Conservation (phyloP, 805 yeast species). For the Pichia phayaonensis region DNA sequence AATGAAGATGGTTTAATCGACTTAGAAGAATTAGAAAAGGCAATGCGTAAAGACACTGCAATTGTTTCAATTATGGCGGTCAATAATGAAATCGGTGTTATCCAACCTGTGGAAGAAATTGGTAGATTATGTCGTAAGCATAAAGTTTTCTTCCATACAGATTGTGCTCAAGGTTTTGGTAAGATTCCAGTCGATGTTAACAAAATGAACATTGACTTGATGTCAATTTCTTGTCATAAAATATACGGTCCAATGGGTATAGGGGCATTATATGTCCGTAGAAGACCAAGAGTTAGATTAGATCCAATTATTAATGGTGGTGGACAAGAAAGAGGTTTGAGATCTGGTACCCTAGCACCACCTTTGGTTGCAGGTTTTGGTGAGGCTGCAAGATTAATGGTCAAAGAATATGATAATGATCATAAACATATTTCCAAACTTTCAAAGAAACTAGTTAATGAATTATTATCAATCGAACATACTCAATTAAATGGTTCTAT, state of each 20-base stretch:
- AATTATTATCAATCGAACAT: constrained; percentile 75
- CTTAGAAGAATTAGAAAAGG: constrained; percentile 67
- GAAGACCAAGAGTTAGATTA: constrained; percentile 96
- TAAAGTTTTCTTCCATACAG: constrained; percentile 95
- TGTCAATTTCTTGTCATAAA: constrained; percentile 94
- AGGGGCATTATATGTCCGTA: constrained; percentile 91
- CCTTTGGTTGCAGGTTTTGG: constrained; percentile 94
- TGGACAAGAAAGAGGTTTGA: constrained; percentile 96
- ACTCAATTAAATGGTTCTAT: constrained; percentile 86
- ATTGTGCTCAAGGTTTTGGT: constrained; percentile 96
- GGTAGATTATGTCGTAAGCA: constrained; percentile 79
- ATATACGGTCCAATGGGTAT: constrained; percentile 97
- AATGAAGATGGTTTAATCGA: constrained; percentile 69
- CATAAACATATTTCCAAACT: constrained; percentile 58
- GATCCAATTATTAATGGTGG: constrained; percentile 96
- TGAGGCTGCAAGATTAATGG: constrained; percentile 87
- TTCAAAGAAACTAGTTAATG: constrained; percentile 63
- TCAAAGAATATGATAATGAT: constrained; percentile 67
- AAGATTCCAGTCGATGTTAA: constrained; percentile 90
- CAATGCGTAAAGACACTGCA: constrained; percentile 86
- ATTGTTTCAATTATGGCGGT: constrained; percentile 94
- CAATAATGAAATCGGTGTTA: constrained; percentile 95
- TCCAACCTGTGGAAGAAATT: constrained; percentile 92
- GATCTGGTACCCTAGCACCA: constrained; percentile 97
- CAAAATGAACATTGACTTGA: constrained; percentile 82